Percentiles rank a stretch among this genome's conserved stretches.
Conservation (phyloP, 805 yeast species). For the Saccharomycopsis microspora region DNA sequence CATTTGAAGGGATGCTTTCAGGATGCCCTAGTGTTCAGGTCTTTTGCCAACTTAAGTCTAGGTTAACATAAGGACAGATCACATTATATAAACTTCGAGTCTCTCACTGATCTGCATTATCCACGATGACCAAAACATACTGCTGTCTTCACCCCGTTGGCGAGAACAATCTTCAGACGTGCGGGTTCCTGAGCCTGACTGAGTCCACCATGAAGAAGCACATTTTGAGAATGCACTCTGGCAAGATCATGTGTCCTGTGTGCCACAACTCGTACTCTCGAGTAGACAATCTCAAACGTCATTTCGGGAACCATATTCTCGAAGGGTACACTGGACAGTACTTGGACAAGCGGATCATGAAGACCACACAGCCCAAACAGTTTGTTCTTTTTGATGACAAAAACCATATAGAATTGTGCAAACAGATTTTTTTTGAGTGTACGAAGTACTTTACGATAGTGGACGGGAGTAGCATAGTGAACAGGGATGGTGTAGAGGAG, state of each 20-base stretch:
- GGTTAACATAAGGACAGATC: too few species aligned
- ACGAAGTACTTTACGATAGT: not conserved
- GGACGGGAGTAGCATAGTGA: too few species aligned
- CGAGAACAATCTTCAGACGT: too few species aligned
- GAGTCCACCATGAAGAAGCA: not conserved
- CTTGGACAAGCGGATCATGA: not conserved
- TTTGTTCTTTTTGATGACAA: not conserved
- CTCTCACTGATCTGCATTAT: too few species aligned
- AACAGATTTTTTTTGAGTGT: not conserved
- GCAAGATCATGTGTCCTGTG: not conserved
- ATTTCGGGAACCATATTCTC: not conserved
- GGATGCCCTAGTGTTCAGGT: too few species aligned
- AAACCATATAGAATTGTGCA: not conserved
- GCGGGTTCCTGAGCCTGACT: too few species aligned
- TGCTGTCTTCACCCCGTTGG: too few species aligned
- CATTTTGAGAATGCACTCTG: not conserved
- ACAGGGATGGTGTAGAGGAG: too few species aligned
- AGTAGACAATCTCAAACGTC: not conserved
- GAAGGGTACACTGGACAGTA: not conserved
- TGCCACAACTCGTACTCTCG: not conserved
- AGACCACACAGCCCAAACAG: not conserved
- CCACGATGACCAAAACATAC: too few species aligned
- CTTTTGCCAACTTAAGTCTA: too few species aligned
- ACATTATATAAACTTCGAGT: too few species aligned
- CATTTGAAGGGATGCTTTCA: too few species aligned